phyloP scores from a whole-genome alignment of 2,329 filamentous ascomycete species.

The Coniochaeta sp. region DNA sequence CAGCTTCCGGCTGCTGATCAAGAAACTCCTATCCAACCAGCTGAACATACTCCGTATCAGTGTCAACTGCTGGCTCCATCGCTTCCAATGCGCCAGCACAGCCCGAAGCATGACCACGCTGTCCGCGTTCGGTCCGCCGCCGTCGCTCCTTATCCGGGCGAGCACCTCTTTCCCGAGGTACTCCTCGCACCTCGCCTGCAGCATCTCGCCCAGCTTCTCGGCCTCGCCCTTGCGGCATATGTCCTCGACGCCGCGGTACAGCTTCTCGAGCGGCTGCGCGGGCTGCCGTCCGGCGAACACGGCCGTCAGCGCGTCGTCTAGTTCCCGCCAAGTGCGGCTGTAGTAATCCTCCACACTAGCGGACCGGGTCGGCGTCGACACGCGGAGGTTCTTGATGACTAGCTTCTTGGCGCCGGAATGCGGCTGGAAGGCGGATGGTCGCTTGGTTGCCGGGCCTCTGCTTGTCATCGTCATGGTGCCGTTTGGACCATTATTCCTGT shows the following conservation, averaged over 20 bases:
- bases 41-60: slow-evolving; percentile 85
- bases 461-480: background rate
- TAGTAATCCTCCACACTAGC: slow-evolving; percentile 72
- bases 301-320: slow-evolving; percentile 63
- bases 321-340: slow-evolving; percentile 62
- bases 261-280: slow-evolving; percentile 70
- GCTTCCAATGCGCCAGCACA: slow-evolving; percentile 56
- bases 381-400: slow-evolving; percentile 85
- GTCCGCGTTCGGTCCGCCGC: slow-evolving; percentile 34
- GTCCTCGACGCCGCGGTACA: slow-evolving; percentile 89
- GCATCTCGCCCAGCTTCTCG: slow-evolving; percentile 55
- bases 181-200: slow-evolving; percentile 57
- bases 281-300: slow-evolving; percentile 63
- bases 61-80: slow-evolving; percentile 71
- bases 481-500: background rate
- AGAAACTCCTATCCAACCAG: slow-evolving; percentile 84
- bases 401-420: slow-evolving; percentile 75
- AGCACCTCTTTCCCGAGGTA: slow-evolving; percentile 57
- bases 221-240: slow-evolving; percentile 74
- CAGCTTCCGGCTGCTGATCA: slow-evolving; percentile 64
- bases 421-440: slow-evolving; percentile 53
- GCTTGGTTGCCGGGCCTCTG: slow-evolving; percentile 3
- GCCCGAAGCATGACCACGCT: slow-evolving; percentile 57
- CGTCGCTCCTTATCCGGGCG: slow-evolving; percentile 35
- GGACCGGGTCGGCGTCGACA: slow-evolving; percentile 41